These are phyloP conservation scores for Arctium minus DNA, from an alignment of 129 eudicot genomes.

Conservation along the genomic window DNA sequence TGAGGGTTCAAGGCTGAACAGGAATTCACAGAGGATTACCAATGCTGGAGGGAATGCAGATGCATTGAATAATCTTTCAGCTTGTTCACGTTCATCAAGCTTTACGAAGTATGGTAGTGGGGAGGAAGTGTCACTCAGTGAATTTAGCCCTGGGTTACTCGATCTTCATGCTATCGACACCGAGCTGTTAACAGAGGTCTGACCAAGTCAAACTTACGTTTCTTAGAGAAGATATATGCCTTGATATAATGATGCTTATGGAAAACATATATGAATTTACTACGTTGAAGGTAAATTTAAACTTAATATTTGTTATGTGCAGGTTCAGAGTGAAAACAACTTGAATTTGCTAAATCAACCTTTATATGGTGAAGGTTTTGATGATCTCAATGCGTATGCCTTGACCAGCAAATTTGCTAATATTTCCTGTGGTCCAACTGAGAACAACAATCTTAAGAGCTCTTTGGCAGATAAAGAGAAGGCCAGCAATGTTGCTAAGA, in stretches of 20 bases:
- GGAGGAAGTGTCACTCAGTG: constrained; percentile 45
- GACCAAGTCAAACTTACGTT: not conserved
- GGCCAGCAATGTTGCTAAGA: constrained; percentile 77
- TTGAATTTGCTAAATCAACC: constrained; percentile 46
- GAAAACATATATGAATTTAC: not conserved
- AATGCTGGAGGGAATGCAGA: constrained; percentile 45
- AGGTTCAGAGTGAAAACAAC: constrained; percentile 45
- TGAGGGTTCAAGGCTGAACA: constrained; percentile 35
- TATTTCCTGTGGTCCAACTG: constrained; percentile 52
- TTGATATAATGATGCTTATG: constrained; percentile 8
- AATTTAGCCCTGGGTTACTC: constrained; percentile 75
- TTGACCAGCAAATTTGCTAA: constrained; percentile 51
- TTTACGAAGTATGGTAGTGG: constrained; percentile 49
- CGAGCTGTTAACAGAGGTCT: constrained; percentile 81
- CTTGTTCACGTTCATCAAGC: constrained; percentile 33
- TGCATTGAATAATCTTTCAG: constrained; percentile 35
- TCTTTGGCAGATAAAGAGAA: constrained; percentile 65
- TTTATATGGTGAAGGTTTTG: constrained; percentile 43
- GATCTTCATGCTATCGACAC: constrained; percentile 87
- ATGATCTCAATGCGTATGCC: constrained; percentile 45
- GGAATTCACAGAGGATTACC: constrained; percentile 42
- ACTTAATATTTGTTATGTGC: constrained; percentile 27
- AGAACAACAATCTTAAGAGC: constrained; percentile 45
- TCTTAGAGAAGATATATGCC: not conserved
- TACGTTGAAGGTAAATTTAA: not conserved